Conservation (phyloP, 192 early-diverging fungal species). For the Geranomyces variabilis region DNA sequence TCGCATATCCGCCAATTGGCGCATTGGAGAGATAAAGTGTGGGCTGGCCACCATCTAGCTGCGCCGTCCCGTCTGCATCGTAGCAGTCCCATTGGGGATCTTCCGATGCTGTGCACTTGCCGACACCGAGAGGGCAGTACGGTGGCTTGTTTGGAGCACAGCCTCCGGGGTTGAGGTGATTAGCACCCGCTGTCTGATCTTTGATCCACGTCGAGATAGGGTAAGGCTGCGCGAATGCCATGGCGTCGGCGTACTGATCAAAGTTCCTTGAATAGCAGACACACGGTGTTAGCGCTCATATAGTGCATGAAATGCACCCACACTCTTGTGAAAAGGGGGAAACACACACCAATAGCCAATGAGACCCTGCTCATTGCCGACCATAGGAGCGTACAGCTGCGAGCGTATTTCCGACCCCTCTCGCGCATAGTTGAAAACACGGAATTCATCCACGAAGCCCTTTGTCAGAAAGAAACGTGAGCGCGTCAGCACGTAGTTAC, state of each 20-base stretch:
- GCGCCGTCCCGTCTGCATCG: constrained; percentile 10
- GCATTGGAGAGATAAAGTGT: constrained; percentile 18
- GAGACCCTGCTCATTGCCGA: constrained; percentile 8
- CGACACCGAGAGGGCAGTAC: constrained; percentile 9
- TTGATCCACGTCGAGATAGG: neutral
- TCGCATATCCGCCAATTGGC: constrained; percentile 8
- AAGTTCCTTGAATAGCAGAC: constrained; percentile 11
- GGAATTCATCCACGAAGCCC: constrained; percentile 20
- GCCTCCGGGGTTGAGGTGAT: constrained; percentile 7
- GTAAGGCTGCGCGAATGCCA: neutral
- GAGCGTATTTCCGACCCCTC: neutral
- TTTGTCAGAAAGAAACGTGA: neutral
- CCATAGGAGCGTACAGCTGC: neutral
- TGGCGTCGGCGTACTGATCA: constrained; percentile 8
- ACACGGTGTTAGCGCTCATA: too few species aligned
- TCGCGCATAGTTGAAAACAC: constrained; percentile 14
- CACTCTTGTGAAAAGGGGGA: neutral
- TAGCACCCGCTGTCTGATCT: neutral
- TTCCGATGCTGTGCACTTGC: neutral
- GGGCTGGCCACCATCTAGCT: neutral
- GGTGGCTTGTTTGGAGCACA: constrained; percentile 16
- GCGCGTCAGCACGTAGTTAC: too few species aligned
- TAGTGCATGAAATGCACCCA: too few species aligned
- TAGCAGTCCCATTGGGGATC: neutral
- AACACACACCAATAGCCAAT: constrained; percentile 11